Conservation (phyloP, 2,329 filamentous ascomycete genomes). For the Fusarium chaquense region DNA sequence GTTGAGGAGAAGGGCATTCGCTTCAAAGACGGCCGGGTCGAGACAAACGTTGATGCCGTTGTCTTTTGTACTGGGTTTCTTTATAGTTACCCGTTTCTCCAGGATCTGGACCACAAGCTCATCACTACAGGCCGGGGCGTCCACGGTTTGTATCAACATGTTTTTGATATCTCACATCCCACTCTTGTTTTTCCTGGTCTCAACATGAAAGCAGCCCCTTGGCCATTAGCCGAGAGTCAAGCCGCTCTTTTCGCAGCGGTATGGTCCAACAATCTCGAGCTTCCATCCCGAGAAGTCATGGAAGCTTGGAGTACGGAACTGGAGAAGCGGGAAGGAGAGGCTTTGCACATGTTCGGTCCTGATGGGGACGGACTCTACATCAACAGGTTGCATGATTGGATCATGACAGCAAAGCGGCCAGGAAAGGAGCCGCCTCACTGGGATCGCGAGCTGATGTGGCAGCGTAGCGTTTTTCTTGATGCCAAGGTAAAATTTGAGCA, state of each 20-base stretch:
- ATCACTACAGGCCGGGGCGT: conserved; percentile 78
- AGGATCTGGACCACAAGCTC: conserved; percentile 60
- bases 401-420: conserved; percentile 59
- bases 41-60: conserved; percentile 77
- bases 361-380: conserved; percentile 74
- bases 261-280: conserved; percentile 75
- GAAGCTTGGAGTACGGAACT: conserved; percentile 73
- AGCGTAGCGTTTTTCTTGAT: conserved; percentile 73
- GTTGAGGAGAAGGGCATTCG: conserved; percentile 68
- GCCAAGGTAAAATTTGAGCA: conserved; percentile 80
- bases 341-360: conserved; percentile 49
- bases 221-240: conserved; percentile 83
- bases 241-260: conserved; percentile 80
- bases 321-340: conserved; percentile 63
- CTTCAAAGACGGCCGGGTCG: conserved; percentile 74
- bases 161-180: conserved; percentile 81
- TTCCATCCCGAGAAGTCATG: conserved; percentile 77
- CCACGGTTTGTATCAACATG: conserved; percentile 79
- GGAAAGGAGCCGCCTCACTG: conserved; percentile 79
- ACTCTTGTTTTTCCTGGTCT: conserved; percentile 82
- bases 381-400: conserved; percentile 75
- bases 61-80: conserved; percentile 93
- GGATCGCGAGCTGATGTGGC: conserved; percentile 78
- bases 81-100: conserved; percentile 82
- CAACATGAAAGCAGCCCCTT: conserved; percentile 88